Conservation (phyloP, 176 grass and related monocot genomes). For the Aegilops bicornis region DNA sequence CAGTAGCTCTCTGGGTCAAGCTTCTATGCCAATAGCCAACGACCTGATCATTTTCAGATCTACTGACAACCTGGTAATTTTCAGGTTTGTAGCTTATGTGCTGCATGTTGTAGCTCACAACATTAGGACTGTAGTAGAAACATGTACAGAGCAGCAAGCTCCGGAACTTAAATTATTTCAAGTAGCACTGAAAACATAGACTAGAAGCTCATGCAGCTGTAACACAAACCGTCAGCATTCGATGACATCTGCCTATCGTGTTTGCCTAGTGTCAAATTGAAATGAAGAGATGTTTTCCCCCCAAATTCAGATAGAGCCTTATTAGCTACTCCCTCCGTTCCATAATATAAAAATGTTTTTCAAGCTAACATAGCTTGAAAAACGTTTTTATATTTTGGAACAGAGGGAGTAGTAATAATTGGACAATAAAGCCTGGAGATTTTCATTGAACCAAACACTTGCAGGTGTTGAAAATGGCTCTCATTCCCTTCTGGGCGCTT, state of each 20-base stretch:
- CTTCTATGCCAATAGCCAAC: neutral
- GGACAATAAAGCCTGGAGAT: too few relatives aligned
- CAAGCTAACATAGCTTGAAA: too few relatives aligned
- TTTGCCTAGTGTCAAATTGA: neutral
- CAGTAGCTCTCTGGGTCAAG: neutral
- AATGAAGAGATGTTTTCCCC: neutral
- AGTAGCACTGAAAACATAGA: neutral
- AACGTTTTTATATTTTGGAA: too few relatives aligned
- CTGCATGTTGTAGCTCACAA: slow-evolving; percentile 27
- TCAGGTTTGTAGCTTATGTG: slow-evolving; percentile 12
- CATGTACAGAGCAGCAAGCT: neutral
- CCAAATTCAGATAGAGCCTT: too few relatives aligned
- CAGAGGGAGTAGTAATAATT: too few relatives aligned
- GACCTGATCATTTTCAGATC: slow-evolving; percentile 8
- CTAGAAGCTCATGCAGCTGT: slow-evolving; percentile 21
- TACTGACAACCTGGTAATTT: slow-evolving; percentile 14
- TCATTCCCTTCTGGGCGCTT: too few relatives aligned
- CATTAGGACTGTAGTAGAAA: slow-evolving; percentile 8
- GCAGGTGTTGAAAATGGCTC: too few relatives aligned
- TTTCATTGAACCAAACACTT: too few relatives aligned
- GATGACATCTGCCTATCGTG: neutral
- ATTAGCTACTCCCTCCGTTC: too few relatives aligned
- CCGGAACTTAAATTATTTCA: neutral
- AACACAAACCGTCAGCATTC: slow-evolving; percentile 10
- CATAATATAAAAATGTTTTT: too few relatives aligned